Base-by-base conservation (phyloP, 192 early-diverging fungal species). In the Thamnidium elegans region DNA sequence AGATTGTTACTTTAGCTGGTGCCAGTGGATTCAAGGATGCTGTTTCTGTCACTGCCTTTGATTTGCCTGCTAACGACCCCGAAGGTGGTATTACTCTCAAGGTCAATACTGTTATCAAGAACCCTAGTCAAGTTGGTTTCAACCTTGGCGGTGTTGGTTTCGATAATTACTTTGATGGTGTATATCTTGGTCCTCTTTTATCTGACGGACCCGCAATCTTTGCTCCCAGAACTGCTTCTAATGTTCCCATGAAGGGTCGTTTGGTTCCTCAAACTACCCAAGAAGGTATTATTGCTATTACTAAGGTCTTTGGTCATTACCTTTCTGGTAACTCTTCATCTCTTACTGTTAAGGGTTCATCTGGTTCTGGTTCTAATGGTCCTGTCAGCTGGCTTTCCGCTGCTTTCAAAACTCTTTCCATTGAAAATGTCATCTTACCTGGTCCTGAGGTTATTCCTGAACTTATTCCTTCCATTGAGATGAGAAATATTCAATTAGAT, bases 21-120 rank as follows among this genome's bases (percentile, higher is more conserved):
- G 70, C 78, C 61, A 62, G 71, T 59, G 79, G 79, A 30, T 80
- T 86, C 74, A 75, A 72, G 62, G 67, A 55, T 20, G 68, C 52
- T 58, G 78, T 81, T 20, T 50, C 45, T n/a, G 73, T 84, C 17
- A 45, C 71, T 15, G 62, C 70, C 4, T 84, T 81, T 55, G 79
- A 86, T 66, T 62, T 86, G 19, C 84, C 84, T 21, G 73, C 74
- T 14, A 80, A 86, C 43, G 82, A 82, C 50, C 73, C 82, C 52
- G 58, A 56, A 9, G 89, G 83, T 55, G 87, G 80, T 58, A 87
- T 90, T 67, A 84, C 77, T 47, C 77, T 90, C 59, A 63, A 58
- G 52, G 82, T 85, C 63, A 74, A 76, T 17, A 90, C 84, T 50
- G 80, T 76, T 44, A 75, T 85, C 55, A 87, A 83, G 20, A 88